phyloP scores from a whole-genome alignment of 164 flowering plant genomes.

The Annona cherimola region DNA sequence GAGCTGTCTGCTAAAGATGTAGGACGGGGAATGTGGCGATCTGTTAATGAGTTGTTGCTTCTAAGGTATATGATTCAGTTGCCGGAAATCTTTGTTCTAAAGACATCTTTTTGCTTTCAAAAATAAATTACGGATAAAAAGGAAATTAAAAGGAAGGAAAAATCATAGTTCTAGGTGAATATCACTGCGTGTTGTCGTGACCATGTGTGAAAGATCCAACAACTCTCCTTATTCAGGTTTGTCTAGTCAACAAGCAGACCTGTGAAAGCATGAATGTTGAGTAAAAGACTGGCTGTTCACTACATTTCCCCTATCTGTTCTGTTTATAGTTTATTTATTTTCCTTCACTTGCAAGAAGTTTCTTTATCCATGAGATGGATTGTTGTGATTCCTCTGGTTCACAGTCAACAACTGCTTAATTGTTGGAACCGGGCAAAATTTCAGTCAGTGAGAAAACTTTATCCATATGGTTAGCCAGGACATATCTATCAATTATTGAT shows the following conservation, averaged over 20 bases:
- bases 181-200: background rate
- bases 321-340: background rate
- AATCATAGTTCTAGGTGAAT: too few species aligned
- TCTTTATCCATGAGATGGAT: background rate
- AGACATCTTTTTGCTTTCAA: background rate
- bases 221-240: background rate
- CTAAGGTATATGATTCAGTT: constrained; percentile 50
- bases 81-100: background rate
- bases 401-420: too few species aligned
- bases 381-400: too few species aligned
- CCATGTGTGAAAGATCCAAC: background rate
- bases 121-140: too few species aligned
- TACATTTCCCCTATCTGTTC: background rate
- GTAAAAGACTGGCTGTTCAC: background rate
- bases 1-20: constrained; percentile 57
- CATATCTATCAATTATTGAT: too few species aligned
- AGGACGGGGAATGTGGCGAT: constrained; percentile 97
- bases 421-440: too few species aligned
- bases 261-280: background rate
- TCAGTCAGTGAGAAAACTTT: too few species aligned
- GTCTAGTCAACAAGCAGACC: background rate
- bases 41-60: constrained; percentile 88
- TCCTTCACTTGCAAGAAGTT: background rate
- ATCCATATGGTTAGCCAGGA: too few species aligned
- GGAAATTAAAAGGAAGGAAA: too few species aligned